Conservation (phyloP, 805 yeast genomes). For the Metschnikowia cubensis region DNA sequence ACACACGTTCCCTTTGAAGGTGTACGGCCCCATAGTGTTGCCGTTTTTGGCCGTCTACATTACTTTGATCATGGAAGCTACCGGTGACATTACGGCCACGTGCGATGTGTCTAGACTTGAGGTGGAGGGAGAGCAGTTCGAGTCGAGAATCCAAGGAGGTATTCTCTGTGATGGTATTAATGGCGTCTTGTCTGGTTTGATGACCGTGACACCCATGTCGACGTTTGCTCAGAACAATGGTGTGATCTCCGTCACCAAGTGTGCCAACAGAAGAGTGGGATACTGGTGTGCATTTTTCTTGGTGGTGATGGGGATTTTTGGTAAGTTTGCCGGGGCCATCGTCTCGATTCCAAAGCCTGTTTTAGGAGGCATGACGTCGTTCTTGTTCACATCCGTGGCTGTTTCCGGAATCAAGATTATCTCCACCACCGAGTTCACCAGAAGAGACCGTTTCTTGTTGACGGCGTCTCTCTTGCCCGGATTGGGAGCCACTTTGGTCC, state of each 20-base stretch:
- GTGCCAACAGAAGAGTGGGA: constrained; percentile 82
- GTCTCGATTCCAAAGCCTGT: constrained; percentile 70
- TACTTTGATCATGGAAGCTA: constrained; percentile 85
- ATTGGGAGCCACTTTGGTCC: constrained; percentile 17
- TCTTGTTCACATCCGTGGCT: constrained; percentile 19
- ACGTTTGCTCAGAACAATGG: constrained; percentile 96
- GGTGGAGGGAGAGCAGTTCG: constrained; percentile 78
- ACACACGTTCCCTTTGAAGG: constrained; percentile 68
- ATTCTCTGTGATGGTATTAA: constrained; percentile 83
- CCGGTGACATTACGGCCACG: constrained; percentile 93
- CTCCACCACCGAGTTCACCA: constrained; percentile 20
- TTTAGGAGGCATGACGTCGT: constrained; percentile 20
- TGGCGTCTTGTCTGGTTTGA: constrained; percentile 70
- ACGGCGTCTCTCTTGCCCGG: constrained; percentile 19
- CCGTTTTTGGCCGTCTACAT: constrained; percentile 83
- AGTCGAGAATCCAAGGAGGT: constrained; percentile 90
- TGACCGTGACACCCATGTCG: constrained; percentile 86
- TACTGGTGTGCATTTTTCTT: constrained; percentile 78
- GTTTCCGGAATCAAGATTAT: constrained; percentile 20
- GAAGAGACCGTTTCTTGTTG: constrained; percentile 19
- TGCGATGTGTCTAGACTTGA: constrained; percentile 85
- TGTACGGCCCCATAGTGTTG: constrained; percentile 82
- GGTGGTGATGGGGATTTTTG: constrained; percentile 79
- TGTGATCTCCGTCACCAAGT: constrained; percentile 86
- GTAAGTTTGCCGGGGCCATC: constrained; percentile 49